Conservation (phyloP, 768 basidiomycete species). For the Termitomyces heimii region DNA sequence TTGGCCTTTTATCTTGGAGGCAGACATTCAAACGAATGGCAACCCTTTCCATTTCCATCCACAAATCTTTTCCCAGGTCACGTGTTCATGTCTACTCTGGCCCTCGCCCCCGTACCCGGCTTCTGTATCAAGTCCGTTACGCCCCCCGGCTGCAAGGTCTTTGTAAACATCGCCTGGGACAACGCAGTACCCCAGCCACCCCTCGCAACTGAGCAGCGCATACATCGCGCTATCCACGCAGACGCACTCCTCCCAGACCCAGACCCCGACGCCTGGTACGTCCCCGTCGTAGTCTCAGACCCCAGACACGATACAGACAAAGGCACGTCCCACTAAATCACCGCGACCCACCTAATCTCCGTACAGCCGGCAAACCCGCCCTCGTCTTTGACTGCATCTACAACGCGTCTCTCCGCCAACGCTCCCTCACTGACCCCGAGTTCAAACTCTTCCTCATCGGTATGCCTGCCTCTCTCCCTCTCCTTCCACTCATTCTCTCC, state of each 20-base stretch:
- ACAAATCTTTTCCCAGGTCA: background rate
- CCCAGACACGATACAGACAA: slow-evolving; percentile 61
- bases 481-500: background rate
- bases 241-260: slow-evolving; percentile 50
- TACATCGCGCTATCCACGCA: no score
- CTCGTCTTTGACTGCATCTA: slow-evolving; percentile 73
- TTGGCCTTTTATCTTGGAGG: slow-evolving; percentile 19
- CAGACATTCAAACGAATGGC: no score
- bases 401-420: slow-evolving; percentile 52
- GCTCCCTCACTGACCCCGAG: slow-evolving; percentile 50
- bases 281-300: slow-evolving; percentile 70
- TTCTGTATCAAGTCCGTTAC: slow-evolving; percentile 66
- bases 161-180: slow-evolving; percentile 74
- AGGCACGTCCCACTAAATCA: slow-evolving; percentile 31
- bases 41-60: background rate
- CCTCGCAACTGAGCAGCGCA: no score
- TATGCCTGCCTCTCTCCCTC: slow-evolving; percentile 21
- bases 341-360: background rate
- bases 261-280: slow-evolving; percentile 46
- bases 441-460: slow-evolving; percentile 72
- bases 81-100: slow-evolving; percentile 20
- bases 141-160: slow-evolving; percentile 51
- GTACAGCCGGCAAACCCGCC: slow-evolving; percentile 59
- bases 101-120: slow-evolving; percentile 55
- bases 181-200: slow-evolving; percentile 62